phyloP scores from a whole-genome alignment of 257 asterid genomes.

The Solanum ahanhuiri region DNA sequence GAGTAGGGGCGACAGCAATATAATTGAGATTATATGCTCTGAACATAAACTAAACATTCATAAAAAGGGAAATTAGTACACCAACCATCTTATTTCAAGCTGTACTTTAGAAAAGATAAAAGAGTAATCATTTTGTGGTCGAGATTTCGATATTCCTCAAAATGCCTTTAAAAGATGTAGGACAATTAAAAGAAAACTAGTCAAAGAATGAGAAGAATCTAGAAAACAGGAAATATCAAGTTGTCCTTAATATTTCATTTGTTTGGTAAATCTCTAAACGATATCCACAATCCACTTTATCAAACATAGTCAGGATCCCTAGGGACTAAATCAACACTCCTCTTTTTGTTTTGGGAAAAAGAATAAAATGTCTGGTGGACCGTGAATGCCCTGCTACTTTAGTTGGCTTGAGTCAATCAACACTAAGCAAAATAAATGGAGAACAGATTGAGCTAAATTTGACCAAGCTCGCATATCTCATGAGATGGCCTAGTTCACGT shows the following conservation, averaged over 20 bases:
- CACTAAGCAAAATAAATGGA: not conserved
- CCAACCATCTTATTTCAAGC: not conserved
- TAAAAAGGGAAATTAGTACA: not conserved
- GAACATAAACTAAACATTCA: not conserved
- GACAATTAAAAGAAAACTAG: not conserved
- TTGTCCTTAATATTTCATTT: not conserved
- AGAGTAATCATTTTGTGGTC: not conserved
- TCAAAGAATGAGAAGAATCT: not conserved
- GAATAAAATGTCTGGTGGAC: not conserved
- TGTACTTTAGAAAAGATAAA: not conserved
- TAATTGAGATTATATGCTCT: not conserved
- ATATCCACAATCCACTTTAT: not conserved
- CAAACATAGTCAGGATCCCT: not conserved
- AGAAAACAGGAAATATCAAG: not conserved
- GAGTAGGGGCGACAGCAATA: not conserved
- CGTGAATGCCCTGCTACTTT: not conserved
- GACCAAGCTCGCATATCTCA: not conserved
- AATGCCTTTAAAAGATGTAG: not conserved
- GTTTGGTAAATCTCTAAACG: not conserved
- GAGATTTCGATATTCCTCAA: not conserved
- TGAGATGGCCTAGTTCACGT: not conserved
- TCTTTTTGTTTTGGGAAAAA: not conserved
- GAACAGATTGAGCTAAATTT: not conserved
- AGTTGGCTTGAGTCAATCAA: not conserved
- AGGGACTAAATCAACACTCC: not conserved